A percentile compares a stretch with the other conserved stretches of the same genome.
These are phyloP conservation scores for Gardenia jasminoides DNA, from an alignment of 257 asterid species.

Conservation along the genomic window DNA sequence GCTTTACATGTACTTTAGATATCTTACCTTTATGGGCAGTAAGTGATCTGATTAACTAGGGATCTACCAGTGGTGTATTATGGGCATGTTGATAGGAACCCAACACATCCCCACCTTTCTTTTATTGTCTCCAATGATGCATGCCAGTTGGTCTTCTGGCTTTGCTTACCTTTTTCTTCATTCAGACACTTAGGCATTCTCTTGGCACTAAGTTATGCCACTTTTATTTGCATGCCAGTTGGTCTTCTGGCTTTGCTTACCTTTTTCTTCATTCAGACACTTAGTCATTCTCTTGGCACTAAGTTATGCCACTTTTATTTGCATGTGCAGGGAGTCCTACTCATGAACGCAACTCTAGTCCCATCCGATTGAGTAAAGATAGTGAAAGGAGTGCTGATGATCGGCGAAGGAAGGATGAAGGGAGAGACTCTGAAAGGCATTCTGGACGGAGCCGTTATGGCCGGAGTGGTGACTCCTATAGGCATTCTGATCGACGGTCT, in stretches of 20 bases:
- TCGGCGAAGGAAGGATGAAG: conserved; percentile 52
- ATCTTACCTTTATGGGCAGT: neutral
- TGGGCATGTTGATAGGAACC: neutral
- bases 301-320: conserved; percentile 22
- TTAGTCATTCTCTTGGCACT: neutral
- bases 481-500: conserved; percentile 58
- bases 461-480: conserved; percentile 51
- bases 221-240: conserved; percentile 34
- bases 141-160: neutral
- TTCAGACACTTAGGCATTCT: no score
- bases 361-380: conserved; percentile 49
- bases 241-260: neutral
- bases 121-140: neutral
- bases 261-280: neutral
- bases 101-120: neutral
- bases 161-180: neutral
- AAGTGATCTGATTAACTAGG: neutral
- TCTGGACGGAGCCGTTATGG: conserved; percentile 43
- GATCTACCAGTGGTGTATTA: neutral
- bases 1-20: neutral
- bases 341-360: conserved; percentile 50
- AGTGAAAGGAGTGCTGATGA: conserved; percentile 36
- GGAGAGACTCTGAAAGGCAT: conserved; percentile 37
- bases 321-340: conserved; percentile 67
- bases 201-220: neutral